These are phyloP conservation scores for Claviceps fusiformis DNA, from an alignment of 2,329 filamentous ascomycete species.

Conservation along the genomic window DNA sequence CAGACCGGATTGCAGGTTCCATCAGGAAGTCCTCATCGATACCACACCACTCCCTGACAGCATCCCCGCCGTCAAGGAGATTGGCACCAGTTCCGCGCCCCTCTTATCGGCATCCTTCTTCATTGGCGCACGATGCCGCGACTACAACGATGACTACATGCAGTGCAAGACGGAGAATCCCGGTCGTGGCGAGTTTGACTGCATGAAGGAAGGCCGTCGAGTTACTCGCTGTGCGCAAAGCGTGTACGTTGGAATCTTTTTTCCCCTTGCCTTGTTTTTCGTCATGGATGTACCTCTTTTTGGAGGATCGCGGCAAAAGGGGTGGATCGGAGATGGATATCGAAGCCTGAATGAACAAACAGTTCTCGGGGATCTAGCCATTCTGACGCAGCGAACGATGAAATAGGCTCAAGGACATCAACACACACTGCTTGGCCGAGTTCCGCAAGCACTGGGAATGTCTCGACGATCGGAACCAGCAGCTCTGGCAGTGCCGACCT, in stretches of 20 bases:
- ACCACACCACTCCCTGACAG: slow-evolving; percentile 85
- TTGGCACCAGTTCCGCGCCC: slow-evolving; percentile 85
- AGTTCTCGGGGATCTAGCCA: not conserved
- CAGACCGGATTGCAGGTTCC: slow-evolving; percentile 54
- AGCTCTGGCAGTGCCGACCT: slow-evolving; percentile 88
- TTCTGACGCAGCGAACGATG: slow-evolving; percentile 3
- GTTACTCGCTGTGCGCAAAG: slow-evolving; percentile 93
- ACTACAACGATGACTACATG: slow-evolving; percentile 99
- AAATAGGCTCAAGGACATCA: slow-evolving; percentile 78
- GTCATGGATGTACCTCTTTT: too few relatives aligned
- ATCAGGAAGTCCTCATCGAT: slow-evolving; percentile 85
- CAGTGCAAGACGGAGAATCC: slow-evolving; percentile 95
- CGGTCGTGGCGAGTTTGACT: slow-evolving; percentile 83
- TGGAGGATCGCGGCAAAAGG: not conserved
- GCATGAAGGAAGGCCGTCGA: slow-evolving; percentile 89
- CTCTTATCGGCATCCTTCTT: slow-evolving; percentile 89
- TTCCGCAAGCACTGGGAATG: slow-evolving; percentile 94
- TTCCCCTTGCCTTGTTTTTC: too few relatives aligned
- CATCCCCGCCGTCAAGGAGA: slow-evolving; percentile 86
- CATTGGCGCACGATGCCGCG: slow-evolving; percentile 86
- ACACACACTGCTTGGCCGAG: slow-evolving; percentile 80
- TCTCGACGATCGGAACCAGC: slow-evolving; percentile 94
- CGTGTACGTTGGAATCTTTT: slow-evolving; percentile 52
- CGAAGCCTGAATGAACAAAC: not conserved
- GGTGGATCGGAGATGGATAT: not conserved